These are phyloP conservation scores for Thecaphora thlaspeos DNA, from an alignment of 1,284 basidiomycete genomes.

Conservation along the genomic window DNA sequence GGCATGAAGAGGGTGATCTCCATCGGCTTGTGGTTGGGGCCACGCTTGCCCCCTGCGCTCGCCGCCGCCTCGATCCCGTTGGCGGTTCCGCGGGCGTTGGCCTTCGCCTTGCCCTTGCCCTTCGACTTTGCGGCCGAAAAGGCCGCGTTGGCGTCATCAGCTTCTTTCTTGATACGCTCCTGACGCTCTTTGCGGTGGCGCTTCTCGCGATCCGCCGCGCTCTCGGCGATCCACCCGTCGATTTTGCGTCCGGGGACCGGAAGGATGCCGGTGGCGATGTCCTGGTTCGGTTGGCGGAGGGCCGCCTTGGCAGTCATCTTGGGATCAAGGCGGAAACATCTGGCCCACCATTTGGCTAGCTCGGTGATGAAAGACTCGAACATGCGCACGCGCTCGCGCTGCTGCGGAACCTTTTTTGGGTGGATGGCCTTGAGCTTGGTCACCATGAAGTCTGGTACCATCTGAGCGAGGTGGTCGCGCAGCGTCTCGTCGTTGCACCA, in stretches of 20 bases:
- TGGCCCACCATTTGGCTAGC: conserved; percentile 52
- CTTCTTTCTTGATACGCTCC: conserved; percentile 16
- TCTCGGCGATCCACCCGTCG: conserved; percentile 55
- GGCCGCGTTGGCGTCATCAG: conserved; percentile 8
- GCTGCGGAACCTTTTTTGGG: conserved; percentile 46
- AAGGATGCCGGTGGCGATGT: conserved; percentile 39
- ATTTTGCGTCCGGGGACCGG: conserved; percentile 35
- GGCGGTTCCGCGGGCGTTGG: conserved; percentile 1
- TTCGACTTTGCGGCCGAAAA: conserved; percentile 5
- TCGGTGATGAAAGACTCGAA: conserved; percentile 54
- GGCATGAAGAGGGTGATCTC: conserved; percentile 61
- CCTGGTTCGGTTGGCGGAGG: conserved; percentile 48
- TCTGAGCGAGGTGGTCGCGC: conserved; percentile 61
- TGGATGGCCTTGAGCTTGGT: conserved; percentile 51
- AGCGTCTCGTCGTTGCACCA: conserved; percentile 82
- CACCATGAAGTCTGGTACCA: conserved; percentile 42
- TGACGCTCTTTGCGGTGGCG: conserved; percentile 39
- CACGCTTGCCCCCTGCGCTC: too few species aligned
- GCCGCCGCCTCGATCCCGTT: too few species aligned
- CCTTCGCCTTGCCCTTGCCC: conserved; percentile 14
- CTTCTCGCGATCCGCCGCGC: conserved; percentile 39
- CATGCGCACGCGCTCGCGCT: conserved; percentile 53
- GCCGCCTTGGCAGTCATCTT: conserved; percentile 43
- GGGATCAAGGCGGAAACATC: conserved; percentile 43
- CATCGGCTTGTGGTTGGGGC: conserved; percentile 19